Evolutionary conservation across 2,329 filamentous ascomycete genomes (phyloP).

Genomic region (Ramichloridium luteum): DNA sequence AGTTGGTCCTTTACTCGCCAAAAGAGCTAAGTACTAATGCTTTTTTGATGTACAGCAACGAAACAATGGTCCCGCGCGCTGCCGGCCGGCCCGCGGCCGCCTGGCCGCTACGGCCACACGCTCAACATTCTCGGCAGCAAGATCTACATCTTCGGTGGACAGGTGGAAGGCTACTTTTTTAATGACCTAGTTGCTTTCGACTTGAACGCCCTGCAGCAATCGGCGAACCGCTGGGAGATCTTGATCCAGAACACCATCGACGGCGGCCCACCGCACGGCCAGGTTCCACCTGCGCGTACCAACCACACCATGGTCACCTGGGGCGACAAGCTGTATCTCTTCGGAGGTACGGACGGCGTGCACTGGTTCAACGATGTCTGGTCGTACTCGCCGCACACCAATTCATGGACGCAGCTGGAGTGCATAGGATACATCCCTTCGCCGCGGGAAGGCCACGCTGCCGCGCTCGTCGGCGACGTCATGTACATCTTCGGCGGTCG

Average conservation of each 20-base stretch:
- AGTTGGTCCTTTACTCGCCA: neutral
- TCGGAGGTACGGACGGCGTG: slow-evolving; percentile 89
- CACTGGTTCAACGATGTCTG: slow-evolving; percentile 99
- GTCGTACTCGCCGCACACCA: slow-evolving; percentile 77
- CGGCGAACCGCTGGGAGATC: slow-evolving; percentile 87
- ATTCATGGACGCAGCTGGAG: slow-evolving; percentile 77
- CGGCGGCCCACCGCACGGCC: slow-evolving; percentile 46
- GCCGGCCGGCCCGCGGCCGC: slow-evolving; percentile 71
- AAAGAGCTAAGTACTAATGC: neutral
- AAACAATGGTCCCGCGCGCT: slow-evolving; percentile 95
- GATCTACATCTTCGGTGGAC: slow-evolving; percentile 93
- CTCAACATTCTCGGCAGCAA: slow-evolving; percentile 94
- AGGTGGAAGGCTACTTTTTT: slow-evolving; percentile 96
- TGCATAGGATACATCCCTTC: slow-evolving; percentile 97
- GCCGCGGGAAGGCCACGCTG: slow-evolving; percentile 85
- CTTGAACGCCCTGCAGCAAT: slow-evolving; percentile 82
- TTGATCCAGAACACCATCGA: slow-evolving; percentile 65
- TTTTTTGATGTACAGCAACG: slow-evolving; percentile 51
- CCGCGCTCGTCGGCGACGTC: slow-evolving; percentile 85
- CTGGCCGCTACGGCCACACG: slow-evolving; percentile 89
- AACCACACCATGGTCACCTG: slow-evolving; percentile 89
- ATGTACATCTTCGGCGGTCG: slow-evolving; percentile 99
- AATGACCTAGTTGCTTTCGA: slow-evolving; percentile 95
- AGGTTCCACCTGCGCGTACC: slow-evolving; percentile 75
- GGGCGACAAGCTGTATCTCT: slow-evolving; percentile 92